phyloP scores from a whole-genome alignment of 2,329 filamentous ascomycete genomes.

The Beauveria asiatica region DNA sequence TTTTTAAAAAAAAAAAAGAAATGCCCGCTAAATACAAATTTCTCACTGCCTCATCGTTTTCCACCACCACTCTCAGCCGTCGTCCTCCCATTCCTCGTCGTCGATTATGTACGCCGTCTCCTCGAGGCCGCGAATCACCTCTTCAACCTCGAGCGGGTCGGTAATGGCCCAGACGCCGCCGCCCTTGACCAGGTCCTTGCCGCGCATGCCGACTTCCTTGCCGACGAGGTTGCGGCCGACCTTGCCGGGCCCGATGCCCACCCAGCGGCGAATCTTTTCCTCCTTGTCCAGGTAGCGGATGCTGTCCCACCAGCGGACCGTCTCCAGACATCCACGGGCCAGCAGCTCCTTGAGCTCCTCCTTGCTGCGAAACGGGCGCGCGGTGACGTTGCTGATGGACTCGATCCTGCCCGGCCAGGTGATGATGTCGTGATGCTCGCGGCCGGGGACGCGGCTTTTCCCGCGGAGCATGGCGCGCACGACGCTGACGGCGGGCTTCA shows the following conservation, averaged over 20 bases:
- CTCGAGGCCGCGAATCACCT: conserved; percentile 55
- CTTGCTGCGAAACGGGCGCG: conserved; percentile 64
- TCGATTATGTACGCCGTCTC: conserved; percentile 49
- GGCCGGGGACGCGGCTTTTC: conserved; percentile 44
- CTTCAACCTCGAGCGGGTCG: conserved; percentile 67
- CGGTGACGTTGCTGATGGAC: conserved; percentile 81
- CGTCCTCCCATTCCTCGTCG: conserved; percentile 32
- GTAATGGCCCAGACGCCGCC: conserved; percentile 91
- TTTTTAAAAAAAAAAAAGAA: not conserved
- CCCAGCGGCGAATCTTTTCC: conserved; percentile 71
- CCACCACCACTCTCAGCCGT: not conserved
- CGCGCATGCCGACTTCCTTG: conserved; percentile 86
- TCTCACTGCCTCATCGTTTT: not conserved
- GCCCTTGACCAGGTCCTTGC: conserved; percentile 69
- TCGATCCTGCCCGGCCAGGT: conserved; percentile 67
- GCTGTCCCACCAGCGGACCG: conserved; percentile 89
- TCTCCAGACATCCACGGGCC: conserved; percentile 78
- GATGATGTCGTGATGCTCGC: conserved; percentile 54
- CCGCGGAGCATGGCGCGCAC: conserved; percentile 61
- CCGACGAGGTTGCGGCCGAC: conserved; percentile 89
- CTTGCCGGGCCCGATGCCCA: conserved; percentile 89
- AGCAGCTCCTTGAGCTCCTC: conserved; percentile 71
- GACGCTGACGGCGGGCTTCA: conserved; percentile 71
- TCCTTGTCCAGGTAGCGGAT: conserved; percentile 84
- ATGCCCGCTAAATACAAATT: conserved; percentile 9